Conservation (phyloP, 352 stramenopile species). For the Phytopythium ostracodes region DNA sequence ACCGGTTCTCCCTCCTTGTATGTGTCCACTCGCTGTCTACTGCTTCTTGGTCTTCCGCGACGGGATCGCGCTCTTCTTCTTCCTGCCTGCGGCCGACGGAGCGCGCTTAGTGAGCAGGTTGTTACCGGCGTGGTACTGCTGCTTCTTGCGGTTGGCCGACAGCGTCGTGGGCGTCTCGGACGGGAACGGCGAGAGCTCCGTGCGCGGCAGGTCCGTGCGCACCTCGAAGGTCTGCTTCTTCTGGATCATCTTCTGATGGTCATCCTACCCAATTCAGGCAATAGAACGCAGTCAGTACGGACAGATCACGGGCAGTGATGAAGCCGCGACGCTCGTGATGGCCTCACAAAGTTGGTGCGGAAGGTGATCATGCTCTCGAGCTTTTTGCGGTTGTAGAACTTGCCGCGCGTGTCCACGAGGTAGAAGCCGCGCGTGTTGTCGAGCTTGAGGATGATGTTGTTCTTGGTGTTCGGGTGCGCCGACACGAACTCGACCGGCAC, state of each 20-base stretch:
- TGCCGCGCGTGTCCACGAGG: conserved; percentile 72
- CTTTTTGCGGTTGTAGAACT: conserved; percentile 86
- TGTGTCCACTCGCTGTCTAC: neutral
- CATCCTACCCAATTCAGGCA: no score
- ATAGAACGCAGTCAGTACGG: no score
- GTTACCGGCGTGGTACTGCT: conserved; percentile 11
- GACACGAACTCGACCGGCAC: conserved; percentile 67
- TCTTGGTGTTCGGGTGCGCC: conserved; percentile 77
- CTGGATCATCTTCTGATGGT: conserved; percentile 75
- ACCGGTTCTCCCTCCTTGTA: conserved; percentile 26
- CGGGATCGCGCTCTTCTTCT: conserved; percentile 22
- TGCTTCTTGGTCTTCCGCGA: conserved; percentile 20
- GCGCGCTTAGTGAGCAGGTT: conserved; percentile 19
- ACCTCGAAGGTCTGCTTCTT: conserved; percentile 54
- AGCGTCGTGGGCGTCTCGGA: conserved; percentile 16
- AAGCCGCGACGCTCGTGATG: neutral
- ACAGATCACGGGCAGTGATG: no score
- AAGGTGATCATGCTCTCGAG: conserved; percentile 87
- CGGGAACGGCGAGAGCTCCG: conserved; percentile 41
- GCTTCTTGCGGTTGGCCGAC: conserved; percentile 3
- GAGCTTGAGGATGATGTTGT: conserved; percentile 86
- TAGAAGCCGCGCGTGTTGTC: conserved; percentile 69
- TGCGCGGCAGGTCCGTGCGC: conserved; percentile 63
- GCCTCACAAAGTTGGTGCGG: conserved; percentile 64
- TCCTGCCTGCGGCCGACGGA: neutral